Percentiles rank a stretch among this genome's conserved stretches.
phyloP scores from a whole-genome alignment of 2,329 filamentous ascomycete species.

The Thielaviopsis musarum region DNA sequence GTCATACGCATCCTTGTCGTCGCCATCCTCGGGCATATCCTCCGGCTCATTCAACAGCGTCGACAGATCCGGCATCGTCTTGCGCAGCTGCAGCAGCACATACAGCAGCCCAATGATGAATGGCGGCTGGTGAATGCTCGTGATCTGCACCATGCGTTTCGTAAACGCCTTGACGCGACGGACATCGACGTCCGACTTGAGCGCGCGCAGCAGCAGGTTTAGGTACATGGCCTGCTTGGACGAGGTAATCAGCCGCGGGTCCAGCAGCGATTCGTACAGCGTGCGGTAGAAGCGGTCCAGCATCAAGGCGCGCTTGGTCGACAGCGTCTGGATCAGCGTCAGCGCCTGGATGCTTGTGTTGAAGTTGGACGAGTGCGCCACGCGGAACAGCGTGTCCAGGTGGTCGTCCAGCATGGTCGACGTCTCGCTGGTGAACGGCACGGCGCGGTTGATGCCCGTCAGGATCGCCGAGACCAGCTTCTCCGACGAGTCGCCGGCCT shows the following conservation, averaged over 20 bases:
- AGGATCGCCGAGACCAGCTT: constrained; percentile 85
- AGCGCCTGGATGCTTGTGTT: constrained; percentile 95
- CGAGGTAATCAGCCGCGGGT: constrained; percentile 72
- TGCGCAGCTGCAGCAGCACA: constrained; percentile 64
- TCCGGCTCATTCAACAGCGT: constrained; percentile 69
- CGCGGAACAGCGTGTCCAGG: constrained; percentile 83
- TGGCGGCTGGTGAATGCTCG: constrained; percentile 76
- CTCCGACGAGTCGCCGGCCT: constrained; percentile 28
- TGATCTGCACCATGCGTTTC: constrained; percentile 77
- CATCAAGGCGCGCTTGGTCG: constrained; percentile 60
- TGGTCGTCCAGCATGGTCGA: constrained; percentile 57
- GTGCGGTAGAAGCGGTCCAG: constrained; percentile 90
- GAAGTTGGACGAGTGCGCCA: constrained; percentile 96
- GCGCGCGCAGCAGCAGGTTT: constrained; percentile 72
- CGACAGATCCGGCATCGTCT: constrained; percentile 62
- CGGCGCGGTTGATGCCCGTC: constrained; percentile 88
- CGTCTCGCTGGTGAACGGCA: constrained; percentile 77
- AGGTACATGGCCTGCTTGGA: constrained; percentile 94
- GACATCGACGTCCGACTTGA: constrained; percentile 81
- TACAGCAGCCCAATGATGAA: constrained; percentile 92
- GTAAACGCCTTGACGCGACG: constrained; percentile 91
- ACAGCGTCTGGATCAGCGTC: constrained; percentile 85
- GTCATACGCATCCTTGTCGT: constrained; percentile 45
- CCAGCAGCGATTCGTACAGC: constrained; percentile 84
- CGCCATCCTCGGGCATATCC: constrained; percentile 50